These are phyloP conservation scores for Starmerella stellata DNA, from an alignment of 805 yeast genomes.

Conservation along the genomic window DNA sequence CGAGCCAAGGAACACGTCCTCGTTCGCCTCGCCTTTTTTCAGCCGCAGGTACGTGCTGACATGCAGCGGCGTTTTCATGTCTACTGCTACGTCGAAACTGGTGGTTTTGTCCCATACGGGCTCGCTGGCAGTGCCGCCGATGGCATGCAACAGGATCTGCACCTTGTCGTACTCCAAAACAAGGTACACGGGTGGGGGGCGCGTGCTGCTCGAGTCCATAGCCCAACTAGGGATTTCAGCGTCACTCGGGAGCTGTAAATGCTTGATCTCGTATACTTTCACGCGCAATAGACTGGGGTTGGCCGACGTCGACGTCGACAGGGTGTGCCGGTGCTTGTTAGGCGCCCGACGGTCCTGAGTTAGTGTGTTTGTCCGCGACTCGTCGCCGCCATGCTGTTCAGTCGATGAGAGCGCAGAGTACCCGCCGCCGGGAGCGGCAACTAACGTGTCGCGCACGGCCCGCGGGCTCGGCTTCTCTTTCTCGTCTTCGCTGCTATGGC, in stretches of 20 bases:
- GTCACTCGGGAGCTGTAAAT: constrained; percentile 28
- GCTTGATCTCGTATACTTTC: constrained; percentile 28
- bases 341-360: neutral
- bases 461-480: constrained; percentile 1
- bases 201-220: constrained; percentile 28
- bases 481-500: constrained; percentile 5
- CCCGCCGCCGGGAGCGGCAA: neutral
- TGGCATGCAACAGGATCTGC: constrained; percentile 73
- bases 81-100: constrained; percentile 62
- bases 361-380: constrained; percentile 12
- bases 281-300: constrained; percentile 30
- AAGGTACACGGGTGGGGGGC: constrained; percentile 55
- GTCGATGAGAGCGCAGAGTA: constrained; percentile 1
- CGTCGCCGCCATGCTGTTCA: neutral
- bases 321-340: neutral
- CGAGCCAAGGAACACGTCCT: constrained; percentile 15
- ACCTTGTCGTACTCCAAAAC: constrained; percentile 91
- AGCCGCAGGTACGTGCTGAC: constrained; percentile 59
- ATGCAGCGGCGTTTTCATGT: constrained; percentile 40
- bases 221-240: constrained; percentile 27
- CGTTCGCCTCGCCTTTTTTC: constrained; percentile 28
- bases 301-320: constrained; percentile 2
- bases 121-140: constrained; percentile 55
- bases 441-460: constrained; percentile 8
- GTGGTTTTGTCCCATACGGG: constrained; percentile 82